These are phyloP conservation scores for Aspergillus asperescens DNA, from an alignment of 495 filamentous ascomycete species.

Conservation along the genomic window DNA sequence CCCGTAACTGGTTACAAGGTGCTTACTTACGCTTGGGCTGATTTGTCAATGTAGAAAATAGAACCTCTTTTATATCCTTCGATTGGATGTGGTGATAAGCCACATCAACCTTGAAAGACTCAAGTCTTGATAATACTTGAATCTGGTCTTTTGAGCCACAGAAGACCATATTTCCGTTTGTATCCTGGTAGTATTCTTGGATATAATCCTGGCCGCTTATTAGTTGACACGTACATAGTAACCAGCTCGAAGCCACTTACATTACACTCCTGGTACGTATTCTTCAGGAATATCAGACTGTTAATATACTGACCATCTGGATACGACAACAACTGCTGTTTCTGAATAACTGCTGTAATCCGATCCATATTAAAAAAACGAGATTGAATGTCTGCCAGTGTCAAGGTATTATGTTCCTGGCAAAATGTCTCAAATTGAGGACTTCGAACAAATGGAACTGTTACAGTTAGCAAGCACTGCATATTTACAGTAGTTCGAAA, in stretches of 20 bases:
- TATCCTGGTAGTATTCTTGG: conserved; percentile 10
- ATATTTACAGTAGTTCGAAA: neutral
- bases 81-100: conserved; percentile 4
- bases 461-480: neutral
- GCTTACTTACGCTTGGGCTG: conserved; percentile 10
- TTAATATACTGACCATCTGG: conserved; percentile 10
- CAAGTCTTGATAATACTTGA: neutral
- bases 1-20: neutral
- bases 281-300: conserved; percentile 5
- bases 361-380: conserved; percentile 10
- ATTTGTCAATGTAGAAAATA: conserved; percentile 4
- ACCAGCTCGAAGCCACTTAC: conserved; percentile 2
- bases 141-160: conserved; percentile 11
- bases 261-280: neutral
- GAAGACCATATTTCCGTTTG: conserved; percentile 3
- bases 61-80: conserved; percentile 9
- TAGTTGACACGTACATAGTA: neutral
- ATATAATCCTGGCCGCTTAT: conserved; percentile 12
- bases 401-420: conserved; percentile 7
- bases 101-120: conserved; percentile 12
- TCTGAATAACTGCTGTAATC: conserved; percentile 13
- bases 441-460: conserved; percentile 11
- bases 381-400: conserved; percentile 7
- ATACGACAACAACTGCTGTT: conserved; percentile 5
- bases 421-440: conserved; percentile 10